Conservation (phyloP, 2,329 filamentous ascomycete species). For the Chrysoporthe puriensis region DNA sequence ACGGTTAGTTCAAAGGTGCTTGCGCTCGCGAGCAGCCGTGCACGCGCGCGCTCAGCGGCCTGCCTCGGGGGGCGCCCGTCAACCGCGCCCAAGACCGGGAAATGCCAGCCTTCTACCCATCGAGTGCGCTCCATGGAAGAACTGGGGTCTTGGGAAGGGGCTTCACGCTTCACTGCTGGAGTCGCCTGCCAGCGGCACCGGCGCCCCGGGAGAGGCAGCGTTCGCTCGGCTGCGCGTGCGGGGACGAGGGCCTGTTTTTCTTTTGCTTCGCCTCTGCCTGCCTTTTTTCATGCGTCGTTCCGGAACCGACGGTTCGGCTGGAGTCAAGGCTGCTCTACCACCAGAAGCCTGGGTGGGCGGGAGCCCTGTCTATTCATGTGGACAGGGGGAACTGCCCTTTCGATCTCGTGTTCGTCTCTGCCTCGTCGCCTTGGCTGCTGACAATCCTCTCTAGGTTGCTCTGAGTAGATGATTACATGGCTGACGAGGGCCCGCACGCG, state of each 20-base stretch:
- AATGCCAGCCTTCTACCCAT: conserved; percentile 23
- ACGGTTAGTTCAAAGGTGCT: conserved; percentile 27
- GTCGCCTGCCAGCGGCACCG: conserved; percentile 21
- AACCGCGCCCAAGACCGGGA: conserved; percentile 25
- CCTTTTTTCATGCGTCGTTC: not conserved
- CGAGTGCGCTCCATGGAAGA: conserved; percentile 14
- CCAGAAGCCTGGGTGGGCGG: conserved; percentile 27
- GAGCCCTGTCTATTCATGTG: conserved; percentile 15
- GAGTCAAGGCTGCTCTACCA: conserved; percentile 27
- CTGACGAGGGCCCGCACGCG: conserved; percentile 12
- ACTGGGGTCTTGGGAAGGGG: conserved; percentile 26
- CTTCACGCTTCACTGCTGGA: not conserved
- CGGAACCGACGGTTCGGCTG: not conserved
- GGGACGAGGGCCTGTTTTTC: conserved; percentile 12
- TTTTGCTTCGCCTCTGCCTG: not conserved
- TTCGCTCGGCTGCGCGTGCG: conserved; percentile 20
- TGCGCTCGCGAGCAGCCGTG: conserved; percentile 23
- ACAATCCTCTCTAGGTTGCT: not conserved
- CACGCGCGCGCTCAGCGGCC: conserved; percentile 12
- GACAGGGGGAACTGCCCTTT: conserved; percentile 4
- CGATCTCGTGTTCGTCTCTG: conserved; percentile 3
- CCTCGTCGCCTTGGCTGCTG: not conserved
- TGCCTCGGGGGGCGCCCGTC: conserved; percentile 15
- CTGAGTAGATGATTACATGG: conserved; percentile 5
- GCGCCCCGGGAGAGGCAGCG: conserved; percentile 8